Evolutionary conservation across 345 rosid species (phyloP), one percentile per base, ranked within the genome.

Genomic region (Salix caprea): DNA sequence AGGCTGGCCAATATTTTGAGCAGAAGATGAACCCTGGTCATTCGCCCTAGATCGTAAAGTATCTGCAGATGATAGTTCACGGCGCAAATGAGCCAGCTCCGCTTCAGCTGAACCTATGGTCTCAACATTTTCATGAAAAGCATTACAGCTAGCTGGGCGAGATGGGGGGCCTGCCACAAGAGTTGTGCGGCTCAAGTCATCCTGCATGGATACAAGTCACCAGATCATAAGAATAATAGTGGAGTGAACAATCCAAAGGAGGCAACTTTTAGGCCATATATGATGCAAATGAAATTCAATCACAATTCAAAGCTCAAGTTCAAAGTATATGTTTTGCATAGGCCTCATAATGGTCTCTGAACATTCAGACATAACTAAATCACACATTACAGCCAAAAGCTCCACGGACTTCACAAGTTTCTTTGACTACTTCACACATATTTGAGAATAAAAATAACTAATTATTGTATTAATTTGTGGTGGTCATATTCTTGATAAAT

Each of bases 141-240:
- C 86, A 77, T 87, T 90, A 37, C 94, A 85, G 73, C 98, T 94
- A 24, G 91, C 84, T 23, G 98, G 98, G 56, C 94, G 94, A 74
- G 95, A 91, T 15, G 88, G 90, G 24, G 62, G 87, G 77, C 84
- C 84, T 3, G 75, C 7, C 39, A 80, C 87, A 15, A 83, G 75
- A 54, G 78, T 71, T 77, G 85, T 10, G 76, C 69, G 89, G 23
- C 88, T 91, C 80, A 86, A 26, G 76, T 89, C 96, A 81, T 86
- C 94, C 97, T 94, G 87, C 82, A 86, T 8, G 58, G 30, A 60
- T 44, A 70, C 65, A 16, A 65, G 44, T 74, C 46, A 40, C 73
- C n/a, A 58, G 19, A 74, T 74, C 65, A 79, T 24, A 67, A 48
- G 14, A 23, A 16, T 21, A 36, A 69, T 9, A 15, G 9, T 40